Percentiles rank a stretch among this genome's conserved stretches.
These are phyloP conservation scores for Moricandia moricandioides DNA, from an alignment of 345 rosid genomes.

Conservation along the genomic window DNA sequence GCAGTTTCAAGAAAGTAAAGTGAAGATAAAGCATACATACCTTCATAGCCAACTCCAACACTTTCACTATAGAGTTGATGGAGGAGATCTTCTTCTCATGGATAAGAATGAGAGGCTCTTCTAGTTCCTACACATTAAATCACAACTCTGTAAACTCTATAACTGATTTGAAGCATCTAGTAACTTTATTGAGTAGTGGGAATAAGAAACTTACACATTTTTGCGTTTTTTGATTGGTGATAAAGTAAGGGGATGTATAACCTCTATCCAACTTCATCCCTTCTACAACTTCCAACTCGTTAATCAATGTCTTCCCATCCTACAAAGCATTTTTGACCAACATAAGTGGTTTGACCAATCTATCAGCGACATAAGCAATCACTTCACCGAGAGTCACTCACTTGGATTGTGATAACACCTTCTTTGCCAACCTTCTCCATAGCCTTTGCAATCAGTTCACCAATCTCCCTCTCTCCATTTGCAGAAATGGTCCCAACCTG, in stretches of 20 bases:
- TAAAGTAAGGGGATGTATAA: slow-evolving; percentile 87
- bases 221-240: slow-evolving; percentile 80
- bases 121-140: slow-evolving; percentile 62
- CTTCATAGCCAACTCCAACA: slow-evolving; percentile 87
- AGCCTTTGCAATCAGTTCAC: slow-evolving; percentile 94
- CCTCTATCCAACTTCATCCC: slow-evolving; percentile 98
- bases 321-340: slow-evolving; percentile 12
- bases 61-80: slow-evolving; percentile 80
- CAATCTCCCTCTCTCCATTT: slow-evolving; percentile 96
- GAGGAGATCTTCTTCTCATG: slow-evolving; percentile 93
- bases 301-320: slow-evolving; percentile 92
- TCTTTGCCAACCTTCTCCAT: slow-evolving; percentile 99
- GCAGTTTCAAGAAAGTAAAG: background rate
- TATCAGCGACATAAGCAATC: background rate
- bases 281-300: slow-evolving; percentile 96
- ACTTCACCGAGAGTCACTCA: slow-evolving; percentile 32
- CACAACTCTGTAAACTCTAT: background rate
- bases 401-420: slow-evolving; percentile 94
- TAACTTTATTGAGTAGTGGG: background rate
- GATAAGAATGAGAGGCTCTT: slow-evolving; percentile 88
- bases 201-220: slow-evolving; percentile 69
- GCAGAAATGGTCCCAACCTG: slow-evolving; percentile 98
- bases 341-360: background rate
- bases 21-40: slow-evolving; percentile 32
- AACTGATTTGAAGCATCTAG: background rate